Evolutionary conservation across 2,329 filamentous ascomycete genomes (phyloP).

Genomic region (Botrytis aclada): DNA sequence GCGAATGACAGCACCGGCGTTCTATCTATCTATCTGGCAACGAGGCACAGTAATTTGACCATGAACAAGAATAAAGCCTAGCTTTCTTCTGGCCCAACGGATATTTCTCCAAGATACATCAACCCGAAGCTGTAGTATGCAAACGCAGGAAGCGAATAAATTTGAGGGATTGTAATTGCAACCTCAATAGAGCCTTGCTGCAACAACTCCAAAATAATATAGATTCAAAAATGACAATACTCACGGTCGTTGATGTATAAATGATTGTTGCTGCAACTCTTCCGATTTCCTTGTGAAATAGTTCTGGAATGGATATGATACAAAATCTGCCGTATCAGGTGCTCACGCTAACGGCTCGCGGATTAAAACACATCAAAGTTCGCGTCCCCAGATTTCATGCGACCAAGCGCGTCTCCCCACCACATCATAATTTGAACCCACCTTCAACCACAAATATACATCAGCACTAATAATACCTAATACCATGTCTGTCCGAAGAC

Average conservation of each 20-base stretch:
- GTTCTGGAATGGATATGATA: not conserved
- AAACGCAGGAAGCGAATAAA: not conserved
- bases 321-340: not conserved
- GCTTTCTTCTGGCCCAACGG: not conserved
- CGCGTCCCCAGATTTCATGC: constrained; percentile 7
- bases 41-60: not conserved
- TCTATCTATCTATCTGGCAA: not conserved
- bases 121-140: no score
- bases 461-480: not conserved
- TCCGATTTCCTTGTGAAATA: not conserved
- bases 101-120: not conserved
- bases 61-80: not conserved
- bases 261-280: not conserved
- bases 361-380: not conserved
- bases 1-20: not conserved
- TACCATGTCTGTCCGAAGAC: constrained; percentile 29
- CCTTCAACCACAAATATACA: not conserved
- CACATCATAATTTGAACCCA: not conserved
- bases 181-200: constrained; percentile 8
- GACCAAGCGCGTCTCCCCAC: constrained; percentile 11
- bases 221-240: not conserved
- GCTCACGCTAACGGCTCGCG: not conserved
- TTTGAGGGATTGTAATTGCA: not conserved
- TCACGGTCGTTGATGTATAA: not conserved
- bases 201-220: not conserved